These are phyloP conservation scores for Guadua angustifolia DNA, from an alignment of 176 grass and related monocot species.

Conservation along the genomic window DNA sequence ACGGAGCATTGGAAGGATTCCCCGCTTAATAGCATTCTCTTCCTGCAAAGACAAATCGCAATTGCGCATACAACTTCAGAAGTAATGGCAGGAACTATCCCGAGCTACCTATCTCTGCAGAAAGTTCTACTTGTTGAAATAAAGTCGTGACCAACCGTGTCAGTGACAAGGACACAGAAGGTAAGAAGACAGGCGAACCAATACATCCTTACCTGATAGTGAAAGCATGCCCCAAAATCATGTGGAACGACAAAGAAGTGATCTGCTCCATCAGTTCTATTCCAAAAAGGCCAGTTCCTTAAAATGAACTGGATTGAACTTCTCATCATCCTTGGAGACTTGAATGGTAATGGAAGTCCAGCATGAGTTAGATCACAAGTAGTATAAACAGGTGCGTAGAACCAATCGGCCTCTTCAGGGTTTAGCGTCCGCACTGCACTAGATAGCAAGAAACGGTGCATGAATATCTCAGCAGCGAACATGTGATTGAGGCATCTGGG, in stretches of 20 bases:
- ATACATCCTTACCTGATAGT: constrained; percentile 72
- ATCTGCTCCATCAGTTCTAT: constrained; percentile 81
- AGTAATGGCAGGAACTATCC: background rate
- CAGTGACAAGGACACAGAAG: background rate
- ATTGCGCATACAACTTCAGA: constrained; percentile 23
- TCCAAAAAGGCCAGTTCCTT: constrained; percentile 85
- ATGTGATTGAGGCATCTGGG: constrained; percentile 79
- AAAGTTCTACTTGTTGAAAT: constrained; percentile 7
- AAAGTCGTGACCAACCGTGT: constrained; percentile 11
- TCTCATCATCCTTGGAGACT: constrained; percentile 89
- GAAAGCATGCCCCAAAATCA: constrained; percentile 91
- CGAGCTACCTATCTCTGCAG: background rate
- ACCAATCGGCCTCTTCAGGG: constrained; percentile 86
- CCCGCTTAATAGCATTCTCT: constrained; percentile 79
- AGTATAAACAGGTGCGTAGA: constrained; percentile 75
- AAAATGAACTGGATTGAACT: constrained; percentile 81
- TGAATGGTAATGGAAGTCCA: constrained; percentile 86
- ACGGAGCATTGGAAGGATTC: constrained; percentile 71
- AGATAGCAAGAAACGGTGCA: constrained; percentile 80
- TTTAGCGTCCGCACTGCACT: constrained; percentile 77
- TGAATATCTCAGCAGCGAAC: constrained; percentile 89
- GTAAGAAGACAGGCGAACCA: background rate
- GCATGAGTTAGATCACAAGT: constrained; percentile 89
- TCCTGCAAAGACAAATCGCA: constrained; percentile 49
- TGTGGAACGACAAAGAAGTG: constrained; percentile 87